phyloP scores from a whole-genome alignment of 345 rosid genomes.

The Ricinus communis region DNA sequence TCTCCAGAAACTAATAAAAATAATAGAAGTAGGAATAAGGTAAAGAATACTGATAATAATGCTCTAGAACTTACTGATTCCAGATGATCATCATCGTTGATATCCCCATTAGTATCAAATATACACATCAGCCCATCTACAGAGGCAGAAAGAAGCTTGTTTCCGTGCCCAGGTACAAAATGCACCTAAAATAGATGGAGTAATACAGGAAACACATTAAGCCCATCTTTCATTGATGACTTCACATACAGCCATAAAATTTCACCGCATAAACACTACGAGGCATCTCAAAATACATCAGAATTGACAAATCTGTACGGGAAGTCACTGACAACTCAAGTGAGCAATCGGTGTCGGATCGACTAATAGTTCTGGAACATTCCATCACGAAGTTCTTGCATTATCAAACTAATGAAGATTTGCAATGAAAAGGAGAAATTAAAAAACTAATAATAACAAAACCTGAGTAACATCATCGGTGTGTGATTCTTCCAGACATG shows the following conservation, averaged over 20 bases:
- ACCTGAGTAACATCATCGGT: constrained; percentile 94
- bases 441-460: not conserved
- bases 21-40: not conserved
- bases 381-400: too few relatives aligned
- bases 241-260: not conserved
- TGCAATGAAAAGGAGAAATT: too few relatives aligned
- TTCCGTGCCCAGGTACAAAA: constrained; percentile 60
- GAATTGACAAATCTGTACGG: not conserved
- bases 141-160: constrained; percentile 85
- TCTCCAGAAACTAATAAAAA: not conserved
- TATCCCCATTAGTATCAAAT: constrained; percentile 70
- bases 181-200: constrained; percentile 49
- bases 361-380: not conserved
- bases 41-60: not conserved
- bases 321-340: not conserved
- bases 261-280: not conserved
- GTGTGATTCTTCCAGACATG: constrained; percentile 88
- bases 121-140: constrained; percentile 88
- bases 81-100: constrained; percentile 85
- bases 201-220: not conserved
- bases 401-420: not conserved
- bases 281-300: not conserved
- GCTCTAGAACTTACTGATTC: constrained; percentile 66
- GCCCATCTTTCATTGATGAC: not conserved
- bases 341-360: not conserved